Evolutionary conservation across 2,329 filamentous ascomycete genomes (phyloP), one percentile per base, ranked within the genome.

Genomic region (Fusarium abutilonis): DNA sequence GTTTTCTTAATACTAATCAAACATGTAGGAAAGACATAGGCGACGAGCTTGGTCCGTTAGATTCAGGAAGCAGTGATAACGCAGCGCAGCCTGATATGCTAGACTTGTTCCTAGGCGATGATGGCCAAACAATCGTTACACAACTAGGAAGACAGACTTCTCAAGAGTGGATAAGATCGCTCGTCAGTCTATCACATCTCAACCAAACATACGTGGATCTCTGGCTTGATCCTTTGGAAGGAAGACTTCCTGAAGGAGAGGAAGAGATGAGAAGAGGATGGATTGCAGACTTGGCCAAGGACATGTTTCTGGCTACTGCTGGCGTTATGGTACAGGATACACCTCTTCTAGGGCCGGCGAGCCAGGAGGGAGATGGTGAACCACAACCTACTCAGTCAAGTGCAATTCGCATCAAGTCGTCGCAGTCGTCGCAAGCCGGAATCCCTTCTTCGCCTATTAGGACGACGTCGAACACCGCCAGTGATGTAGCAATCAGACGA

Each of bases 321-420:
- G 76, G 74, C 14, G 69, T 76, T 21, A 63, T 75, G 67, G 67
- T 77, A 9, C 76, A 77, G 40, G 70, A 75, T 26, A 60, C 66
- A 9, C 68, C 68, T 10, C 54, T 77, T 13, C 63, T 77, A 6
- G 72, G 74, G 2, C 45, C 65, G 2, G 42, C 48, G n/a, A 58
- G 35, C 14, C 49, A 58, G 0, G 61, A 64, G 4, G 40, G 45
- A 2, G 52, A 46, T 5, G 49, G 60, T 6, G 35, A 52, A 28
- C 48, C 31, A 21, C 60, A 67, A 29, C 50, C 53, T n/a, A 40
- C 52, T 47, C 52, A 52, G 11, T 38, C 60, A 13, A 50, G 53
- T 45, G 66, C 63, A 9, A 26, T 64, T 21, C 65, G 49, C n/a
- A 58, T 67, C 14, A 64, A 64, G 14, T 68, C 71, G 10, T 75